Base-by-base conservation (phyloP, 2,329 filamentous ascomycete species). In the Pestalotiopsis sp. region DNA sequence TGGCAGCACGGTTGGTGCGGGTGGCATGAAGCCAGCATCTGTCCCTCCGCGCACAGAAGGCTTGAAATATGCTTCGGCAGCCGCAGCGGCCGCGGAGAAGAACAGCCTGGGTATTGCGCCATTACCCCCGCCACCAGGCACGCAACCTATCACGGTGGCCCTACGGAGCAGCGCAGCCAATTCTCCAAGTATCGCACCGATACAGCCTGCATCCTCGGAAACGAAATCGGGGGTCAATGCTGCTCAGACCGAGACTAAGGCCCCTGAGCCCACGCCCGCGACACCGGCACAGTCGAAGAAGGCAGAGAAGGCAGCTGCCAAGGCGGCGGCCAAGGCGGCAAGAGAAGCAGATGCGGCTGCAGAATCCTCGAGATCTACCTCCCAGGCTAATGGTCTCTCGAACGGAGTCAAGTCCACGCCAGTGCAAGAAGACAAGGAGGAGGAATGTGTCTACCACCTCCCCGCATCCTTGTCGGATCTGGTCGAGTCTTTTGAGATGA, bases 1-100 rank as follows among this genome's bases (percentile, higher is more conserved):
- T 78, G 87, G 87, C 77, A 79, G 72, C 52, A 73, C 77, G 3
- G 65, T 78, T n/a, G 81, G 85, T 66, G 86, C 85, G 66, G 83
- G 86, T 66, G 20, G 23, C 14, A 98, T 98, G 95, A 99, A 98
- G 84, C 95, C 96, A 13, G 96, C 96, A 20, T 91, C 94, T 20
- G 83, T 95, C 75, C 96, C 96, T 1, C 90, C 93, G 69, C 90
- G 95, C 79, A 91, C 93, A 6, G 95, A 98, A 79, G 93, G 93
- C 1, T 85, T 99, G 73, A 98, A 98, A 82, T 99, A 99, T 79
- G 96, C 96, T 59, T 98, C 96, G 49, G 96, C 96, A 0, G 96
- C 96, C 0, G 96, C 96, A 0, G 96, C 96, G 0, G 96, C 95
- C 0, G 95, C 96, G 1, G 94, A 97, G 74, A 88, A 85, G 82